A percentile compares a stretch with the other conserved stretches of the same genome.
These are phyloP conservation scores for Cynanchum wilfordii DNA, from an alignment of 257 asterid genomes.

Conservation along the genomic window DNA sequence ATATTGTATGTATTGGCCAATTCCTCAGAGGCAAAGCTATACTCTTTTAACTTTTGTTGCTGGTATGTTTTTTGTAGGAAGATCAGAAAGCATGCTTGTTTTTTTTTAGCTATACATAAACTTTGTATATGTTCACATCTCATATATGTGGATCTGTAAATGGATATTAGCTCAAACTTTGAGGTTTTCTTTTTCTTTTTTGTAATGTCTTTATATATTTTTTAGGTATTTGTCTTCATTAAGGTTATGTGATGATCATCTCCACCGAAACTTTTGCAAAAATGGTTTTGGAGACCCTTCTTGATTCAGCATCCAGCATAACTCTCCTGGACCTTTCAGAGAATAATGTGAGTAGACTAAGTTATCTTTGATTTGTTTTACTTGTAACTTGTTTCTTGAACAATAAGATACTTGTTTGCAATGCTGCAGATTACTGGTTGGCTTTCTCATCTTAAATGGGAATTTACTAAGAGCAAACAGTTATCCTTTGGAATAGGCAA, in stretches of 20 bases:
- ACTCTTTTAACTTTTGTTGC: not conserved
- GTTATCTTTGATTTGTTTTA: slow-evolving; percentile 13
- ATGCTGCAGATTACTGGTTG: slow-evolving; percentile 72
- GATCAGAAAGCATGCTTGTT: not conserved
- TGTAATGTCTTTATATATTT: not conserved
- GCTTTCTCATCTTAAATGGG: slow-evolving; percentile 58
- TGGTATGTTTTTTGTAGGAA: not conserved
- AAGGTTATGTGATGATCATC: slow-evolving; percentile 58
- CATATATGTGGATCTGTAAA: not conserved
- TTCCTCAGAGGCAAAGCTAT: not conserved
- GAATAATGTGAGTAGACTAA: slow-evolving; percentile 56
- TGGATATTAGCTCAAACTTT: not conserved
- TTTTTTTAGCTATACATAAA: not conserved
- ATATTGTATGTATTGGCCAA: not conserved
- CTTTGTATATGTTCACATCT: slow-evolving; percentile 1
- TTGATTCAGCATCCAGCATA: slow-evolving; percentile 55
- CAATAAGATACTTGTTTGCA: slow-evolving; percentile 15
- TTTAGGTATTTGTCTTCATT: slow-evolving; percentile 60
- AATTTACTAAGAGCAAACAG: slow-evolving; percentile 29
- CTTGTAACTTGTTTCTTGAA: slow-evolving; percentile 5
- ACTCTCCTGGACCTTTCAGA: slow-evolving; percentile 79
- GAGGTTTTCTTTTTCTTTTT: not conserved
- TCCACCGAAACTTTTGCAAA: slow-evolving; percentile 52
- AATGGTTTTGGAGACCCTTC: slow-evolving; percentile 55
- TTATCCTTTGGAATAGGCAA: slow-evolving; percentile 38